Percentiles rank a stretch among this genome's conserved stretches.
Conservation (phyloP, 805 yeast species). For the Saccharomycopsis sp. region DNA sequence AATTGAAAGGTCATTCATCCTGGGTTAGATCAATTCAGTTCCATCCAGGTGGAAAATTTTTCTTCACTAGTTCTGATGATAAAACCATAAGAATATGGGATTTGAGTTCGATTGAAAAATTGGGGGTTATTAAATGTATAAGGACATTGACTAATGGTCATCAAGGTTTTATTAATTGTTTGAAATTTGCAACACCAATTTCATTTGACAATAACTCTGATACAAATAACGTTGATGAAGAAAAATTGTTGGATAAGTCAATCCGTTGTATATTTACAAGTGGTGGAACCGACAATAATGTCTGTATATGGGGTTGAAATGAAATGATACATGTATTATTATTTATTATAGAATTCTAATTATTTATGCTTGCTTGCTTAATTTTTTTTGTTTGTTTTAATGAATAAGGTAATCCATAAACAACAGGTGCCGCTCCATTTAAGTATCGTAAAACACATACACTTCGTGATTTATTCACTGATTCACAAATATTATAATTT, state of each 20-base stretch:
- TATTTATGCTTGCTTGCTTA: background rate
- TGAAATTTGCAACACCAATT: slow-evolving; percentile 47
- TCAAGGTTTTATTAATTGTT: slow-evolving; percentile 66
- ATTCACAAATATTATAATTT: slow-evolving; percentile 37
- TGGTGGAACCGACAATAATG: slow-evolving; percentile 37
- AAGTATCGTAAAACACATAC: slow-evolving; percentile 63
- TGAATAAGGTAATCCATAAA: slow-evolving; percentile 75
- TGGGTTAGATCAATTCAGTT: slow-evolving; percentile 71
- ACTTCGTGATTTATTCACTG: slow-evolving; percentile 57
- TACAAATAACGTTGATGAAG: slow-evolving; percentile 23
- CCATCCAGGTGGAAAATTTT: slow-evolving; percentile 70
- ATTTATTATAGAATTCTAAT: background rate
- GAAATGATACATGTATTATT: background rate
- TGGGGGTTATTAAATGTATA: slow-evolving; percentile 35
- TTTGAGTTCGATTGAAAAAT: slow-evolving; percentile 34
- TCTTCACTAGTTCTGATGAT: slow-evolving; percentile 76
- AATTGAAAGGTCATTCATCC: slow-evolving; percentile 69
- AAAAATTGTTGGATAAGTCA: slow-evolving; percentile 23
- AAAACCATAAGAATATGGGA: slow-evolving; percentile 76
- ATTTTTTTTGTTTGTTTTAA: background rate
- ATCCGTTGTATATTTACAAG: slow-evolving; percentile 35
- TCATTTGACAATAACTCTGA: slow-evolving; percentile 15
- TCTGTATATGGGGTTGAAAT: slow-evolving; percentile 31
- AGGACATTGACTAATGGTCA: slow-evolving; percentile 51
- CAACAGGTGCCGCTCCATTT: slow-evolving; percentile 90